These are phyloP conservation scores for Calonectria fujianensis DNA, from an alignment of 2,329 filamentous ascomycete species.

Conservation along the genomic window DNA sequence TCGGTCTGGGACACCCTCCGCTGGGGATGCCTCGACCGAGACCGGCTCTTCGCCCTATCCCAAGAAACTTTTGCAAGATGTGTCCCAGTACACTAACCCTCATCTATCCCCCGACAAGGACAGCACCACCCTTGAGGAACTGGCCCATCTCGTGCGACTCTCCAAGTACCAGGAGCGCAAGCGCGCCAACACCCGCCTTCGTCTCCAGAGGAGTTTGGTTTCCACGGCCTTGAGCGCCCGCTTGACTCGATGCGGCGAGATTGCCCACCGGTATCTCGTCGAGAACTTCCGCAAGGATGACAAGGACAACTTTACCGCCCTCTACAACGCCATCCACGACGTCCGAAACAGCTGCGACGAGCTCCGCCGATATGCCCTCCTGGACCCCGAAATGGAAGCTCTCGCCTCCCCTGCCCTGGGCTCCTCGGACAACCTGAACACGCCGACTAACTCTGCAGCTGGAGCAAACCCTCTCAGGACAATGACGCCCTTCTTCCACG, in stretches of 20 bases:
- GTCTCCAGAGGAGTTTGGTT: constrained; percentile 83
- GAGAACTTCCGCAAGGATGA: constrained; percentile 87
- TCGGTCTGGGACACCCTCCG: constrained; percentile 55
- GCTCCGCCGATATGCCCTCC: constrained; percentile 80
- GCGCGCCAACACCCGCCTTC: constrained; percentile 82
- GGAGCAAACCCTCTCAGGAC: constrained; percentile 62
- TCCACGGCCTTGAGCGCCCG: constrained; percentile 85
- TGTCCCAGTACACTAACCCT: constrained; percentile 79
- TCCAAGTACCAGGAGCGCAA: constrained; percentile 90
- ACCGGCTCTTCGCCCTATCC: constrained; percentile 65
- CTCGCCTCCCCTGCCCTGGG: constrained; percentile 63
- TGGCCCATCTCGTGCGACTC: constrained; percentile 85
- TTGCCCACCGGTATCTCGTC: constrained; percentile 84
- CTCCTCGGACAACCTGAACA: constrained; percentile 71
- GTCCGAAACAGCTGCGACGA: constrained; percentile 86
- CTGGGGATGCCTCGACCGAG: constrained; percentile 61
- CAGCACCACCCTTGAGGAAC: constrained; percentile 83
- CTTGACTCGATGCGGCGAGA: constrained; percentile 83
- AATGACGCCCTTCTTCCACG: constrained; percentile 77
- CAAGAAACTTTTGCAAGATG: constrained; percentile 77
- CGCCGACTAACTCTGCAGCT: constrained; percentile 65
- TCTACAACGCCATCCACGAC: constrained; percentile 87
- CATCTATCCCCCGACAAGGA: constrained; percentile 76
- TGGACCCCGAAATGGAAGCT: constrained; percentile 83
- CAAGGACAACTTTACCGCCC: constrained; percentile 83